These are phyloP conservation scores for Alnus rubra DNA, from an alignment of 306 rosid species.

Conservation along the genomic window DNA sequence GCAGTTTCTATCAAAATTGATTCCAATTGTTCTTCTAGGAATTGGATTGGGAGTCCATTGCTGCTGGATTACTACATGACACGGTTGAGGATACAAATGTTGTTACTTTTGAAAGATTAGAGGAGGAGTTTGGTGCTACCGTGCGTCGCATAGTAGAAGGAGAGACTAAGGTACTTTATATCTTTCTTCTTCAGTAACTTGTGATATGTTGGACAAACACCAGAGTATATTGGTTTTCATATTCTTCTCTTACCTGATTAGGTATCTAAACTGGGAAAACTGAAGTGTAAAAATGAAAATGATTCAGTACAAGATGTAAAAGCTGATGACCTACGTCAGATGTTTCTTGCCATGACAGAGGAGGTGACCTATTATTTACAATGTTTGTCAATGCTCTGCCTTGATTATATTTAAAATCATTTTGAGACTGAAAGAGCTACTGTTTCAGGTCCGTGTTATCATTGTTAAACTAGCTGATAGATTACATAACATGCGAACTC, in stretches of 20 bases:
- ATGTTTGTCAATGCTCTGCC: conserved; percentile 23
- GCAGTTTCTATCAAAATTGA: conserved; percentile 25
- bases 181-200: neutral
- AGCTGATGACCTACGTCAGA: conserved; percentile 95
- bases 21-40: conserved; percentile 51
- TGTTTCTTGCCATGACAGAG: conserved; percentile 99
- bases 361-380: conserved; percentile 58
- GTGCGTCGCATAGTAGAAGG: conserved; percentile 98
- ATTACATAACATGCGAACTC: conserved; percentile 96
- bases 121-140: conserved; percentile 86
- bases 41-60: conserved; percentile 97
- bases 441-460: conserved; percentile 92
- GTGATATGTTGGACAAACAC: conserved; percentile 21
- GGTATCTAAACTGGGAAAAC: conserved; percentile 96
- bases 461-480: conserved; percentile 97
- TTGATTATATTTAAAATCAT: conserved; percentile 25
- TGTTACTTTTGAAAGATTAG: conserved; percentile 87
- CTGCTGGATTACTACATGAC: conserved; percentile 95
- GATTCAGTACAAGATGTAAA: conserved; percentile 92
- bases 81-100: conserved; percentile 95
- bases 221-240: conserved; percentile 29
- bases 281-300: conserved; percentile 77
- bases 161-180: conserved; percentile 80
- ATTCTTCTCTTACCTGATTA: conserved; percentile 34
- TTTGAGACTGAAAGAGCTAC: conserved; percentile 29